Percentiles rank a stretch among this genome's conserved stretches.
Evolutionary conservation across 805 yeast species (phyloP).

Genomic region (Metschnikowia rubicola): DNA sequence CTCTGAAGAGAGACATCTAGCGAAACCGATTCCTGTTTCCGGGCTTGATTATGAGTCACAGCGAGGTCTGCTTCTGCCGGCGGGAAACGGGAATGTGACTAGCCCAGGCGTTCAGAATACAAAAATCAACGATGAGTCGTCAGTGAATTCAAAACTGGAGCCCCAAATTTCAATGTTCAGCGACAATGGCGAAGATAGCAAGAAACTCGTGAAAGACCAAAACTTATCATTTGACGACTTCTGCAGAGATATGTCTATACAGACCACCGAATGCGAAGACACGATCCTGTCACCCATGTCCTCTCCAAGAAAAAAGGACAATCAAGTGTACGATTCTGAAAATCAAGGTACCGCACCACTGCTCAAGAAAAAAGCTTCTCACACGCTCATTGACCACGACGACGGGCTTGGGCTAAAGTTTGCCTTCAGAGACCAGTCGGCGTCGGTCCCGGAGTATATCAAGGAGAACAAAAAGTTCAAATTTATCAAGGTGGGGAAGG

Average conservation of each 20-base stretch:
- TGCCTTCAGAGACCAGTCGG: constrained; percentile 27
- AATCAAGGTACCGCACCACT: background rate
- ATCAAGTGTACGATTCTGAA: background rate
- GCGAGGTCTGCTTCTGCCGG: no score
- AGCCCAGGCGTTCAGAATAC: no score
- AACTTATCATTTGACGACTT: constrained; percentile 4
- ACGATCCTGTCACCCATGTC: background rate
- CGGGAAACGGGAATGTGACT: no score
- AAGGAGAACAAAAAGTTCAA: constrained; percentile 41
- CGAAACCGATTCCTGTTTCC: no score
- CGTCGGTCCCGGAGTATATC: constrained; percentile 31
- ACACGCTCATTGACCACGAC: constrained; percentile 25
- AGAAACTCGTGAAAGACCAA: no score
- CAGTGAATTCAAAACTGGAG: no score
- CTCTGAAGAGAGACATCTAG: no score
- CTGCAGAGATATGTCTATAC: background rate
- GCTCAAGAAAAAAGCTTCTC: constrained; percentile 15
- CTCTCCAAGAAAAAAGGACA: background rate
- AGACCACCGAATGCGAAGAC: background rate
- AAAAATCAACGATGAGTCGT: no score
- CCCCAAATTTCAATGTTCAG: no score
- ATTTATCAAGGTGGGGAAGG: constrained; percentile 45
- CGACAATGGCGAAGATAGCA: no score
- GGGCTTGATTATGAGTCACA: no score
- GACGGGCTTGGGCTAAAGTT: constrained; percentile 29